Conservation (phyloP, 495 filamentous ascomycete species). For the Xylaria palmicola region DNA sequence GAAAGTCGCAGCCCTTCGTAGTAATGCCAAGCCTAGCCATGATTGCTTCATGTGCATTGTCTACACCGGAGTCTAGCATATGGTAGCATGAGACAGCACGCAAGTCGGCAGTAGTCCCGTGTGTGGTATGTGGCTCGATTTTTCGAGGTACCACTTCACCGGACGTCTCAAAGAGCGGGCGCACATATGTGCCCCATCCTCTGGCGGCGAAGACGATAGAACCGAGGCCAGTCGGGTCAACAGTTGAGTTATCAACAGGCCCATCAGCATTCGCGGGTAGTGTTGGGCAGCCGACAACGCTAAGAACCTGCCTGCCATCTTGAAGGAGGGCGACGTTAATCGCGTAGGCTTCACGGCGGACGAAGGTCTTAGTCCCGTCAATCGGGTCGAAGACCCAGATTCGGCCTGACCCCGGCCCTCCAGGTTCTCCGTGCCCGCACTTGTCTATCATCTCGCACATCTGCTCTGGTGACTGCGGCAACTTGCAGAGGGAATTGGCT, state of each 20-base stretch:
- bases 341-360: constrained; percentile 60
- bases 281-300: constrained; percentile 56
- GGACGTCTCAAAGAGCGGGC: constrained; percentile 36
- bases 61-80: constrained; percentile 40
- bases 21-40: constrained; percentile 46
- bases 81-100: constrained; percentile 41
- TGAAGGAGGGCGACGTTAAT: constrained; percentile 47
- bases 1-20: constrained; percentile 56
- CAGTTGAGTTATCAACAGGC: constrained; percentile 37
- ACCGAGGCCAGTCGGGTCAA: constrained; percentile 54
- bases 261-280: constrained; percentile 43
- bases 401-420: constrained; percentile 36
- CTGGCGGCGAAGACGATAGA: constrained; percentile 56
- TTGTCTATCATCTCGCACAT: constrained; percentile 64
- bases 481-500: constrained; percentile 28
- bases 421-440: constrained; percentile 47
- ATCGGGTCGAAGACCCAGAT: constrained; percentile 72
- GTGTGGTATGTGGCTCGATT: constrained; percentile 24
- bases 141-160: constrained; percentile 18
- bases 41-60: constrained; percentile 45
- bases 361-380: constrained; percentile 68
- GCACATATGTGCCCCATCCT: constrained; percentile 56
- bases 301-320: constrained; percentile 36
- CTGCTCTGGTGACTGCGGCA: constrained; percentile 49
- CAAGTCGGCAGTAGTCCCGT: constrained; percentile 30